phyloP scores from a whole-genome alignment of 345 rosid genomes.

The Conringia planisiliqua region DNA sequence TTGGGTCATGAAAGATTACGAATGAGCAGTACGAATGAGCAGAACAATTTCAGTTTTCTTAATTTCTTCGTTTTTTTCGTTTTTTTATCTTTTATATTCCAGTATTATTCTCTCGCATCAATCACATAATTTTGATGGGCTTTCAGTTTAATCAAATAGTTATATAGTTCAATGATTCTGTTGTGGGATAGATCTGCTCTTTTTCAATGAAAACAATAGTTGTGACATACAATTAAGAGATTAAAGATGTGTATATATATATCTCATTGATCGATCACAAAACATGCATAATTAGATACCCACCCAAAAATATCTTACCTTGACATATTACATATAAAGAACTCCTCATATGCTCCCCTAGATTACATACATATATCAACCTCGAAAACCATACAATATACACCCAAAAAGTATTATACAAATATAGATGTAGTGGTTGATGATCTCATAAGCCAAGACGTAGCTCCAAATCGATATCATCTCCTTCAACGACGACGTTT shows the following conservation, averaged over 20 bases:
- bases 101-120: background rate
- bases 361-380: constrained; percentile 14
- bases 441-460: constrained; percentile 57
- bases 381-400: constrained; percentile 14
- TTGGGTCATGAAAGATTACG: background rate
- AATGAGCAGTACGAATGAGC: background rate
- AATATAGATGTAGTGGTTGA: background rate
- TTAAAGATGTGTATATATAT: background rate
- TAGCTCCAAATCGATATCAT: constrained; percentile 85
- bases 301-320: constrained; percentile 19
- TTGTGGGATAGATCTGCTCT: background rate
- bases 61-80: background rate
- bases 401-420: constrained; percentile 26
- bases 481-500: constrained; percentile 44
- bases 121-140: background rate
- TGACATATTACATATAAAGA: background rate
- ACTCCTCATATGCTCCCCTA: constrained; percentile 20
- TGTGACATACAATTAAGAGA: background rate
- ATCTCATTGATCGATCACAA: background rate
- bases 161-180: background rate
- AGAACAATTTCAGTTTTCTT: too few species aligned
- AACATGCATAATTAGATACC: constrained; percentile 12
- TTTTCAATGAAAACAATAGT: background rate
- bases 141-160: background rate
- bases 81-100: background rate